Evolutionary conservation across 106 monocot genomes (phyloP), one percentile per base, ranked within the genome.

Genomic region (Allium fistulosum): DNA sequence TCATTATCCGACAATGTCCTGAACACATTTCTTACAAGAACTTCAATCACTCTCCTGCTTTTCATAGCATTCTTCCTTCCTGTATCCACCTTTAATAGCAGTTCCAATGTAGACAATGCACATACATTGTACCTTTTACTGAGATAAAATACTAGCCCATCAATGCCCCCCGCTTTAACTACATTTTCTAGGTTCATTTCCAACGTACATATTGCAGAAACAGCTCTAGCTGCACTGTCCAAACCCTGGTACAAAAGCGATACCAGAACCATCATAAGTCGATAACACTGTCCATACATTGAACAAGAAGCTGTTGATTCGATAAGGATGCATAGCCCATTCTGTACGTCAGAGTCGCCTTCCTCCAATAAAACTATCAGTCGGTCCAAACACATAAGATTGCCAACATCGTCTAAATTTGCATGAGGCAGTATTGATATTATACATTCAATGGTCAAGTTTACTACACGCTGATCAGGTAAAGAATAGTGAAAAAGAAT

Each of bases 11-110:
- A 51, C 10, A 82, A 79, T 8, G 82, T 74, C 37, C 74, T 61
- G 49, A 87, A 87, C 57, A 87, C 76, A 70, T 73, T 61, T 76
- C 56, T 74, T 49, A 82, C 86, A 51, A 87, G 49, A 6, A 75
- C 65, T 11, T 26, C 17, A 10, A 87, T 60, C 14, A 55, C 71
- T 15, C 3, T 15, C 2, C 37, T 13, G 51, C 61, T 77, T 47
- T 57, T 62, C 14, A 68, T 51, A 70, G 79, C 22, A 3, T 59
- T 74, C 67, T 28, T 71, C 63, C 50, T 71, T 12, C 80, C 86
- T 11, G 6, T 57, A 50, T 82, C 82, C 28, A 45, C 7, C 8
- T 48, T 58, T 61, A 57, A 47, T 18, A 82, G 60, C 0, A 46
- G 49, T 59, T 87, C 86, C 58, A 87, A 15, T 10, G 82, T 75